Conservation (phyloP, 257 asterid species). For the Eucommia ulmoides region DNA sequence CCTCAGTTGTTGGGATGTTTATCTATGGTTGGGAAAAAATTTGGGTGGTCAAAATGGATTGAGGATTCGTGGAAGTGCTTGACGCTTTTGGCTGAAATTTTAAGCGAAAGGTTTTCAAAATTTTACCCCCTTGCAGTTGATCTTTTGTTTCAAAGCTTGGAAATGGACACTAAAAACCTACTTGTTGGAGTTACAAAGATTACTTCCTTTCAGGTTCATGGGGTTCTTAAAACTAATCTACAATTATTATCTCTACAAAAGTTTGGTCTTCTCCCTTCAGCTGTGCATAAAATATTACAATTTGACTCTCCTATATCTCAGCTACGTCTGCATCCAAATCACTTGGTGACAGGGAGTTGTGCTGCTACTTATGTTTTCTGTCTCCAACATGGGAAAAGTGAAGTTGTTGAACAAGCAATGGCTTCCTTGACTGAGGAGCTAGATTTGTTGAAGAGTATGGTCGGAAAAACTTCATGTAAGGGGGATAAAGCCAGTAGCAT, state of each 20-base stretch:
- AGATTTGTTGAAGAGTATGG: constrained; percentile 40
- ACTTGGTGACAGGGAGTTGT: constrained; percentile 79
- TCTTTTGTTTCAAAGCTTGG: constrained; percentile 82
- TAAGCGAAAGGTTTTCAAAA: constrained; percentile 67
- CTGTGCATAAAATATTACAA: constrained; percentile 54
- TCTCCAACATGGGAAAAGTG: constrained; percentile 72
- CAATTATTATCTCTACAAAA: constrained; percentile 91
- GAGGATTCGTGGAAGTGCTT: constrained; percentile 97
- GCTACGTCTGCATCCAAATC: constrained; percentile 92
- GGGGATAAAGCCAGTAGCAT: constrained; percentile 22
- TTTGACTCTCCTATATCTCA: constrained; percentile 68
- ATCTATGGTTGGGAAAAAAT: constrained; percentile 75
- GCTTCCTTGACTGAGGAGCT: constrained; percentile 65
- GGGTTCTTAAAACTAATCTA: constrained; percentile 89
- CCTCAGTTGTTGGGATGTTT: constrained; percentile 71
- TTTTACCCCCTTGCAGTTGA: constrained; percentile 72
- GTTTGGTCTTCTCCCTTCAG: constrained; percentile 72
- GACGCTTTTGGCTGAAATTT: constrained; percentile 95
- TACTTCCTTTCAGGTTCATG: constrained; percentile 82
- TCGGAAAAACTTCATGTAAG: constrained; percentile 23
- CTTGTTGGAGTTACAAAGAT: constrained; percentile 24
- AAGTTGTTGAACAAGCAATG: constrained; percentile 60
- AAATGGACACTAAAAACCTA: constrained; percentile 25
- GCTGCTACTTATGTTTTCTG: constrained; percentile 85
- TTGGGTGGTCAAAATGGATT: constrained; percentile 92